A percentile compares a stretch with the other conserved stretches of the same genome.
phyloP scores from a whole-genome alignment of 495 filamentous ascomycete species.

The Xylaria sp. region DNA sequence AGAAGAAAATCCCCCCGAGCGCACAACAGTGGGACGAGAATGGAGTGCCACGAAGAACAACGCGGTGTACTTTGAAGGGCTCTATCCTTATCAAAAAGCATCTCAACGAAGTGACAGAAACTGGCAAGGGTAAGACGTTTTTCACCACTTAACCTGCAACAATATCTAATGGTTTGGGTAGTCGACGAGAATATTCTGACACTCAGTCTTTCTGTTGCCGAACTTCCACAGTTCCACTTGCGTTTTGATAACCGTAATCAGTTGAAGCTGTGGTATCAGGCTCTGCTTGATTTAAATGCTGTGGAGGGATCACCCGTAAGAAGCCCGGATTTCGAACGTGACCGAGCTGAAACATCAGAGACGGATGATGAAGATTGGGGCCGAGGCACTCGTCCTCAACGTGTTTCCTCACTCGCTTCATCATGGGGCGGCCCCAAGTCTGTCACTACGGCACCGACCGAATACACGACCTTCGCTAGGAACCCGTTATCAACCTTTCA shows the following conservation, averaged over 20 bases:
- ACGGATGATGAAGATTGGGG: slow-evolving; percentile 92
- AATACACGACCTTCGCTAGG: slow-evolving; percentile 74
- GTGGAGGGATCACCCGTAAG: slow-evolving; percentile 65
- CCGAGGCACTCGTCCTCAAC: slow-evolving; percentile 70
- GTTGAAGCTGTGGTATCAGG: slow-evolving; percentile 90
- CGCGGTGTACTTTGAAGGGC: slow-evolving; percentile 89
- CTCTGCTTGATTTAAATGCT: slow-evolving; percentile 82
- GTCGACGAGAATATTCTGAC: slow-evolving; percentile 85
- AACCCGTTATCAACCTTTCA: slow-evolving; percentile 70
- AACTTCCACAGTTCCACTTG: slow-evolving; percentile 96
- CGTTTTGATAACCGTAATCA: slow-evolving; percentile 86
- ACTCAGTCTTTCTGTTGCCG: slow-evolving; percentile 87
- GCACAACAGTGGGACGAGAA: slow-evolving; percentile 67
- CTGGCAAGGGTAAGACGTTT: slow-evolving; percentile 45
- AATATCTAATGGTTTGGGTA: slow-evolving; percentile 43
- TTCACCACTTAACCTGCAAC: slow-evolving; percentile 30
- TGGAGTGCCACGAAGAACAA: slow-evolving; percentile 64
- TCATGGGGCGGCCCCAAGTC: slow-evolving; percentile 83
- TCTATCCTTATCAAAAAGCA: slow-evolving; percentile 99
- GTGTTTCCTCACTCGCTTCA: slow-evolving; percentile 85
- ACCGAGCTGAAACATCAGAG: slow-evolving; percentile 76
- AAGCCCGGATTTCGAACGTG: slow-evolving; percentile 69
- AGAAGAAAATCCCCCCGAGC: slow-evolving; percentile 71
- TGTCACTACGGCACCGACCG: slow-evolving; percentile 74
- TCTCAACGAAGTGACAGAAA: slow-evolving; percentile 84